Evolutionary conservation across 208 protist species (phyloP).

Genomic region (Leishmania tropica): DNA sequence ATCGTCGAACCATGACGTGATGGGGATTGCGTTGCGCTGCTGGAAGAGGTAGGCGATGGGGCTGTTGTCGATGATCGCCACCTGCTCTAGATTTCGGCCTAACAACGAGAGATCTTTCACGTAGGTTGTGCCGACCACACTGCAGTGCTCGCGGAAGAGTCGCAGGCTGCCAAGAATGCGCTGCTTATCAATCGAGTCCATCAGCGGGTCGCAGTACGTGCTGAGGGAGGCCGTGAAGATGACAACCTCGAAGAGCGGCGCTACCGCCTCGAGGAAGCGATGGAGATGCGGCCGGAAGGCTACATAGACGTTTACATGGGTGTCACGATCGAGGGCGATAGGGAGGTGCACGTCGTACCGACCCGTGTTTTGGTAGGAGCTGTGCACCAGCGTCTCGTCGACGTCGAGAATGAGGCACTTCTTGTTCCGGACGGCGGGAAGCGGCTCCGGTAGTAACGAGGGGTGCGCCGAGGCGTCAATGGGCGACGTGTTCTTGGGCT

Average conservation of each 20-base stretch:
- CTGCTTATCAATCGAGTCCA: constrained; percentile 72
- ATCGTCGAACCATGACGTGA: constrained; percentile 91
- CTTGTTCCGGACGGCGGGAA: constrained; percentile 41
- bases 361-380: constrained; percentile 61
- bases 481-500: constrained; percentile 85
- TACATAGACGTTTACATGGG: constrained; percentile 81
- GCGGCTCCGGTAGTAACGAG: constrained; percentile 63
- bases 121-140: constrained; percentile 72
- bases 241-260: constrained; percentile 84
- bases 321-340: constrained; percentile 57
- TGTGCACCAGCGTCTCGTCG: constrained; percentile 92
- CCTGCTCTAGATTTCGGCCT: constrained; percentile 72
- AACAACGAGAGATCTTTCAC: constrained; percentile 91
- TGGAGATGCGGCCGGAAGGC: constrained; percentile 78
- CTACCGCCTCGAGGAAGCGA: constrained; percentile 75
- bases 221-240: constrained; percentile 89
- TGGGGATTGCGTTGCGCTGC: constrained; percentile 89
- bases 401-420: constrained; percentile 90
- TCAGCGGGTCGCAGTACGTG: constrained; percentile 83
- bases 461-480: constrained; percentile 64
- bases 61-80: constrained; percentile 90
- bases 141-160: constrained; percentile 89
- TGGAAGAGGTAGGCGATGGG: constrained; percentile 92
- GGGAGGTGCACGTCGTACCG: constrained; percentile 74
- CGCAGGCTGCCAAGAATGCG: constrained; percentile 63